phyloP scores from a whole-genome alignment of 2,329 filamentous ascomycete species.

The Leptosphaerulina australis region DNA sequence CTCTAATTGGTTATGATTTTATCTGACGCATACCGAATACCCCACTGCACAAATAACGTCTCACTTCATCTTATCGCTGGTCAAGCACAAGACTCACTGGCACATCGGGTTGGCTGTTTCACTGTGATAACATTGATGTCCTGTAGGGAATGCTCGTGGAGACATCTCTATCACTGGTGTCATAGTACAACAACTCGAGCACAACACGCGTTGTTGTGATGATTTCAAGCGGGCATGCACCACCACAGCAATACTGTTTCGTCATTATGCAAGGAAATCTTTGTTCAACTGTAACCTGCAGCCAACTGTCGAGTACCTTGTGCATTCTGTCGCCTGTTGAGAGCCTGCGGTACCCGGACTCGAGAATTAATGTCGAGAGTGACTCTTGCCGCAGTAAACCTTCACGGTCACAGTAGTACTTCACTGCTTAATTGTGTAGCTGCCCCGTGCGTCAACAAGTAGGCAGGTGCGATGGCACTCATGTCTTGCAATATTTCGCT shows the following conservation, averaged over 20 bases:
- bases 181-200: constrained; percentile 8
- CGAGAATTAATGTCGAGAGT: not conserved
- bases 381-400: not conserved
- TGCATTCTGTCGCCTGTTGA: not conserved
- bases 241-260: constrained; percentile 3
- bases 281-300: constrained; percentile 4
- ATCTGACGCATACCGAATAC: not conserved
- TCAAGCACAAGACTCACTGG: not conserved
- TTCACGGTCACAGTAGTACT: not conserved
- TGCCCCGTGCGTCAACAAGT: constrained; percentile 1
- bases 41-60: not conserved
- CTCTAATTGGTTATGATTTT: constrained; percentile 2
- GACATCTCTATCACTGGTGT: constrained; percentile 4
- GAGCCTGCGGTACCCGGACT: not conserved
- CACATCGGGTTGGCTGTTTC: not conserved
- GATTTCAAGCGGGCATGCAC: constrained; percentile 14
- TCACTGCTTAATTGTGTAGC: not conserved
- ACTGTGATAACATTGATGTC: not conserved
- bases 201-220: constrained; percentile 15
- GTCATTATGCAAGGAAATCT: not conserved
- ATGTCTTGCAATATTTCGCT: constrained; percentile 2
- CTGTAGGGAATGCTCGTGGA: not conserved
- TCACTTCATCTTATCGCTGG: constrained; percentile 2
- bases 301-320: not conserved
- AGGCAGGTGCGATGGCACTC: constrained; percentile 1